Percentiles rank a stretch among this genome's conserved stretches.
Evolutionary conservation across 2,329 filamentous ascomycete species (phyloP).

Genomic region (Penicillium sp.): DNA sequence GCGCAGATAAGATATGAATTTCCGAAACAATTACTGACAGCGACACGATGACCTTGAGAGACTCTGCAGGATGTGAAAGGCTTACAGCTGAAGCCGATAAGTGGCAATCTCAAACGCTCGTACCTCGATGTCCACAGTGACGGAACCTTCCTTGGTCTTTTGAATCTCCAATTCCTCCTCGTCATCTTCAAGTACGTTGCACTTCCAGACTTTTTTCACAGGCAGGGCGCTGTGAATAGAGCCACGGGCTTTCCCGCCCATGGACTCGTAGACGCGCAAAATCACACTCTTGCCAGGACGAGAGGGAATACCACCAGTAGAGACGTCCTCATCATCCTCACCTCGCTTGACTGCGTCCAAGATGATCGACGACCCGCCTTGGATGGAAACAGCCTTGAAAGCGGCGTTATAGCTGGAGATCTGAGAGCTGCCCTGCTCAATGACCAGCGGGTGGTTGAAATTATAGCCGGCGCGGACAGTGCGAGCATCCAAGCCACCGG

Average conservation of each 20-base stretch:
- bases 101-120: constrained; percentile 86
- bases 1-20: neutral
- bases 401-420: constrained; percentile 21
- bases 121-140: constrained; percentile 64
- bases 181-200: constrained; percentile 88
- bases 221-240: constrained; percentile 69
- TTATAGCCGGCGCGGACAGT: constrained; percentile 85
- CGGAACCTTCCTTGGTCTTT: constrained; percentile 36
- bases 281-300: constrained; percentile 79
- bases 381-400: constrained; percentile 67
- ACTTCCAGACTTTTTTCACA: constrained; percentile 78
- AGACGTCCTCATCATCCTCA: constrained; percentile 77
- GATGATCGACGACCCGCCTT: constrained; percentile 69
- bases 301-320: constrained; percentile 61
- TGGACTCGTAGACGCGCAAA: constrained; percentile 80
- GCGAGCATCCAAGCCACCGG: constrained; percentile 68
- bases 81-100: constrained; percentile 65
- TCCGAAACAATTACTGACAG: neutral
- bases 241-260: constrained; percentile 79
- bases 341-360: constrained; percentile 91
- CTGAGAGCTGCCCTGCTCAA: constrained; percentile 47
- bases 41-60: neutral
- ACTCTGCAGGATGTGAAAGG: neutral
- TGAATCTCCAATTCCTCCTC: constrained; percentile 64
- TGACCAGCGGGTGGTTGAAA: constrained; percentile 80